Evolutionary conservation across 257 asterid species (phyloP).

Genomic region (Schizonepeta tenuifolia): DNA sequence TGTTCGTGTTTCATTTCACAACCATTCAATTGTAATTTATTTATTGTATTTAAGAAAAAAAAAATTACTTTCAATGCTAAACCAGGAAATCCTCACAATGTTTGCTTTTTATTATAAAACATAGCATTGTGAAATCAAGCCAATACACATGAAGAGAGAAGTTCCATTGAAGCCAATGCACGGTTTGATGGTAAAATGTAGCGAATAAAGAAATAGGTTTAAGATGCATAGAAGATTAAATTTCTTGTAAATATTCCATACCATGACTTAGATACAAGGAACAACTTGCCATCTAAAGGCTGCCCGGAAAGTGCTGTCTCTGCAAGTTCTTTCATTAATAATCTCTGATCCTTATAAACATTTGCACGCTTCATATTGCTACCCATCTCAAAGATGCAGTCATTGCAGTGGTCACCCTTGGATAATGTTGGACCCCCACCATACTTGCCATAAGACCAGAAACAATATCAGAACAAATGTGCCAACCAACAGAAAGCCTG

Average conservation of each 20-base stretch:
- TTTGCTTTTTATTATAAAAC: not conserved
- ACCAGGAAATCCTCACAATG: constrained; percentile 8
- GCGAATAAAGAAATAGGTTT: constrained; percentile 12
- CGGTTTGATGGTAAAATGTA: constrained; percentile 20
- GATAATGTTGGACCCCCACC: constrained; percentile 87
- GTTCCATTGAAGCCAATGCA: constrained; percentile 6
- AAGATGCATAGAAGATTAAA: constrained; percentile 11
- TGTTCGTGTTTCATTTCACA: not conserved
- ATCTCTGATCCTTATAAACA: constrained; percentile 75
- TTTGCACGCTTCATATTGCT: constrained; percentile 68
- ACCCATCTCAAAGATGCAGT: constrained; percentile 80
- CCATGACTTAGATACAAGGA: constrained; percentile 87
- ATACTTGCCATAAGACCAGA: constrained; percentile 62
- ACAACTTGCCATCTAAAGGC: constrained; percentile 59
- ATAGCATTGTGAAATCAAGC: constrained; percentile 10
- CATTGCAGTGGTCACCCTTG: constrained; percentile 70
- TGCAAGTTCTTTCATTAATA: constrained; percentile 82
- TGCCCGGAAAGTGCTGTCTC: constrained; percentile 91
- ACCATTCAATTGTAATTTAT: constrained; percentile 6
- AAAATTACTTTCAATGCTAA: not conserved
- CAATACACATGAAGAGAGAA: not conserved
- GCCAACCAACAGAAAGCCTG: constrained; percentile 21
- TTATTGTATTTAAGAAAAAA: constrained; percentile 3
- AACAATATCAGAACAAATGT: constrained; percentile 37
- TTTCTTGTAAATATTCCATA: constrained; percentile 37